Base-by-base conservation (phyloP, 108 stramenopile species). In the Skeletonema costatum region DNA sequence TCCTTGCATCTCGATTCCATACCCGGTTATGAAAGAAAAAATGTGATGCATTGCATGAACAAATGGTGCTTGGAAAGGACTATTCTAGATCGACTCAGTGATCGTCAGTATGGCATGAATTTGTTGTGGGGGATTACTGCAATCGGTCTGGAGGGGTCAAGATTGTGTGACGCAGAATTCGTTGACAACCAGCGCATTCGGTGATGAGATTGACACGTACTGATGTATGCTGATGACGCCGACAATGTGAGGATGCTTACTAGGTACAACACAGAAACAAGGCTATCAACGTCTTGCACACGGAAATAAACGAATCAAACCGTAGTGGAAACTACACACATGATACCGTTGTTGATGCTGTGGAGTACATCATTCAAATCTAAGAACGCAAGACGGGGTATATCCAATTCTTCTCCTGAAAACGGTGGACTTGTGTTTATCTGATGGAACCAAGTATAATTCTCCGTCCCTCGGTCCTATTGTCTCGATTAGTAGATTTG, bases 381-480 rank as follows among this genome's bases (percentile, higher is more conserved):
- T 2, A 38, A 64, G 13, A 44, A 51, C 33, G 14, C 33, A 16
- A 16, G 19, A 35, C n/a, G n/a, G n/a, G 41, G 16, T 30, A 35
- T 25, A 6, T 46, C 60, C 33, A 62, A 77, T n/a, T 42, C 51
- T 29, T 36, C 53, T 83, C 16, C 82, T 76, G 29, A 29, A 73
- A 38, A 68, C 60, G 3, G 65, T 83, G 14, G 82, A 83, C 50
- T 64, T n/a, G n/a, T 83, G 38, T 83, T 83, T 59, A 53, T 83
- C 58, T n/a, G n/a, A 76, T 74, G 1, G 82, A 83, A n/a, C n/a
- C n/a, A 68, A 83, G 82, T 36, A 76, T 83, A 29, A 77, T 83
- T 38, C 71, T n/a, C n/a, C n/a, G n/a, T n/a, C n/a, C n/a, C n/a
- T n/a, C n/a, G n/a, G 67, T 17, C 76, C 75, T 30, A 64, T 44